Evolutionary conservation across 768 basidiomycete species (phyloP).

Genomic region (Boletus sp.): DNA sequence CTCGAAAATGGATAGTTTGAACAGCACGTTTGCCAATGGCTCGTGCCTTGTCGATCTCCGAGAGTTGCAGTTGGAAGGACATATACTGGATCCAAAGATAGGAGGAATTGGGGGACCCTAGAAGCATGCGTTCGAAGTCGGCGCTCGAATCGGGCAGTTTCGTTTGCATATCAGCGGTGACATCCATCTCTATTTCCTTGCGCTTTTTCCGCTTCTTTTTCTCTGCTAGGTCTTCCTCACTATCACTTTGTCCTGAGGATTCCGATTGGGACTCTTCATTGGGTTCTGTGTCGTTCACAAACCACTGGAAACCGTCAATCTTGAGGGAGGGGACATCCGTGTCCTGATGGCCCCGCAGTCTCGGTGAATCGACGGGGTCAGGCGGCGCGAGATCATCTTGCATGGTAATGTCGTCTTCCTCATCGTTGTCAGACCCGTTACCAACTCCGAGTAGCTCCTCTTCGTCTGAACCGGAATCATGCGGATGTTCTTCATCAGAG

Average conservation of each 20-base stretch:
- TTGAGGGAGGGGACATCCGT: slow-evolving; percentile 40
- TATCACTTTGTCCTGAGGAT: slow-evolving; percentile 44
- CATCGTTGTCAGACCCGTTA: slow-evolving; percentile 16
- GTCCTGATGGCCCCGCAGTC: not conserved
- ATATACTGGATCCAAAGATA: slow-evolving; percentile 99
- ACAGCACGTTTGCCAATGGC: slow-evolving; percentile 84
- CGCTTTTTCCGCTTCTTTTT: slow-evolving; percentile 68
- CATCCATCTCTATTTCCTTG: slow-evolving; percentile 73
- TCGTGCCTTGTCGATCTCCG: slow-evolving; percentile 93
- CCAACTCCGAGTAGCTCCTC: slow-evolving; percentile 17
- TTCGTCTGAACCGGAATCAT: slow-evolving; percentile 16
- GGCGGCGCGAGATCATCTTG: slow-evolving; percentile 7
- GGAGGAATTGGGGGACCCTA: slow-evolving; percentile 95
- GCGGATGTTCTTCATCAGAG: slow-evolving; percentile 3
- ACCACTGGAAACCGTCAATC: slow-evolving; percentile 75
- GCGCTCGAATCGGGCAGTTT: slow-evolving; percentile 86
- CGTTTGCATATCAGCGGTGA: slow-evolving; percentile 85
- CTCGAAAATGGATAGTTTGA: slow-evolving; percentile 87
- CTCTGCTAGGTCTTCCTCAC: slow-evolving; percentile 19
- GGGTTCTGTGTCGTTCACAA: slow-evolving; percentile 36
- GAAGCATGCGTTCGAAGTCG: slow-evolving; percentile 90
- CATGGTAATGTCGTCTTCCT: slow-evolving; percentile 22
- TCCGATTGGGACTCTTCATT: slow-evolving; percentile 41
- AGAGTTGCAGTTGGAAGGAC: slow-evolving; percentile 97
- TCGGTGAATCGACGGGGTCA: not conserved